phyloP scores from a whole-genome alignment of 495 filamentous ascomycete species.

The Baudoinia panamericana region DNA sequence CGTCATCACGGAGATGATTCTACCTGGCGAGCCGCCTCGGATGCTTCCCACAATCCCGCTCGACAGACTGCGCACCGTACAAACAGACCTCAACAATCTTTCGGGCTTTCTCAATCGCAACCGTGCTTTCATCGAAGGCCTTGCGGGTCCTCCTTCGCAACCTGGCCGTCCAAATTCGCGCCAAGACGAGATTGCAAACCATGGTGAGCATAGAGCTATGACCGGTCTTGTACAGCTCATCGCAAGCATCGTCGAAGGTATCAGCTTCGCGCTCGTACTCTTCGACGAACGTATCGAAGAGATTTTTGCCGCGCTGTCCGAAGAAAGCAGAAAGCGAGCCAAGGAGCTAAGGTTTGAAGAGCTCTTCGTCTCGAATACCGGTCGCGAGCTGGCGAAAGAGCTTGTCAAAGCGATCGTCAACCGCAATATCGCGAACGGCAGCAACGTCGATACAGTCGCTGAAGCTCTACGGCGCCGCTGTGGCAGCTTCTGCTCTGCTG shows the following conservation, averaged over 20 bases:
- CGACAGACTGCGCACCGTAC: slow-evolving; percentile 57
- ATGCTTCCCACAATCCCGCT: slow-evolving; percentile 41
- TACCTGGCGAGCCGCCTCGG: slow-evolving; percentile 41
- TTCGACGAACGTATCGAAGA: slow-evolving; percentile 87
- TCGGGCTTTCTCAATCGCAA: slow-evolving; percentile 72
- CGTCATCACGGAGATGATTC: slow-evolving; percentile 43
- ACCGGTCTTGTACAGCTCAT: slow-evolving; percentile 72
- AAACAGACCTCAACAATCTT: slow-evolving; percentile 65
- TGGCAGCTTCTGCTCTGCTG: slow-evolving; percentile 90
- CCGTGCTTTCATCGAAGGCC: slow-evolving; percentile 77
- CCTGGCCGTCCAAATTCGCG: slow-evolving; percentile 54
- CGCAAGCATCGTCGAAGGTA: slow-evolving; percentile 79
- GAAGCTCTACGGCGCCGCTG: slow-evolving; percentile 82
- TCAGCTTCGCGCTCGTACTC: slow-evolving; percentile 83
- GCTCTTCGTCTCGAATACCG: slow-evolving; percentile 63
- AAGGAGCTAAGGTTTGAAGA: slow-evolving; percentile 68
- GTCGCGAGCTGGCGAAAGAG: slow-evolving; percentile 87
- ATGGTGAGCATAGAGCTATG: slow-evolving; percentile 86
- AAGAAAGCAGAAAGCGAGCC: slow-evolving; percentile 50
- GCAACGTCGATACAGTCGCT: slow-evolving; percentile 92
- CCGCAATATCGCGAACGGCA: slow-evolving; percentile 84
- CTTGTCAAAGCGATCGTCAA: slow-evolving; percentile 97
- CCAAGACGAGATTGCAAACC: slow-evolving; percentile 78
- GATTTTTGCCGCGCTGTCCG: slow-evolving; percentile 69
- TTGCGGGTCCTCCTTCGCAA: slow-evolving; percentile 73